phyloP scores from a whole-genome alignment of 192 early-diverging fungal genomes.

The Anaeromyces robustus region DNA sequence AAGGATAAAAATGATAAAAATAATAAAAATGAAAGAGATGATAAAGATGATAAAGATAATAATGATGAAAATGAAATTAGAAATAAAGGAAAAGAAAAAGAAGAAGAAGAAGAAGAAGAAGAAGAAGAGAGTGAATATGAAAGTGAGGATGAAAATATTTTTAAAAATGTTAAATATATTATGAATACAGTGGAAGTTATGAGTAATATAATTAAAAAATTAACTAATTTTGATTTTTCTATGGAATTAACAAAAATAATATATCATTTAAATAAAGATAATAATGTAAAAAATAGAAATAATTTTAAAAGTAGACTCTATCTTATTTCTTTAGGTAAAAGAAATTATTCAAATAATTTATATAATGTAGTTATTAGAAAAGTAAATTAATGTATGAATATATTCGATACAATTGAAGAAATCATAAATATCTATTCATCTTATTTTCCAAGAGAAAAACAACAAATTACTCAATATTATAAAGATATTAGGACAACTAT shows the following conservation, averaged over 20 bases:
- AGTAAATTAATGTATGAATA: not conserved
- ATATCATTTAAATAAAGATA: not conserved
- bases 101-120: too few relatives aligned
- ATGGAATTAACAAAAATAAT: not conserved
- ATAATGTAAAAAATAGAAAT: not conserved
- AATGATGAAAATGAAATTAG: not conserved
- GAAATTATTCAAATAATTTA: not conserved
- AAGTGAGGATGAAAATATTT: not conserved
- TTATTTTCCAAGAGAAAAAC: not conserved
- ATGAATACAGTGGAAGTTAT: not conserved
- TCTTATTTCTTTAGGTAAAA: not conserved
- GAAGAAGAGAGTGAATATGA: too few relatives aligned
- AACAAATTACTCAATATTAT: not conserved
- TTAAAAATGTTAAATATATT: not conserved
- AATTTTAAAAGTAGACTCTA: not conserved
- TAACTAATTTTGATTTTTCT: not conserved
- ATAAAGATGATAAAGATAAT: not conserved
- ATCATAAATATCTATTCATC: not conserved
- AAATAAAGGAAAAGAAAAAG: too few relatives aligned
- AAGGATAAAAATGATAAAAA: not conserved
- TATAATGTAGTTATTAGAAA: not conserved
- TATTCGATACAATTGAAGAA: not conserved
- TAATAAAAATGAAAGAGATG: not conserved
- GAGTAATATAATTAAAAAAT: not conserved
- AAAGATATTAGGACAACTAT: not conserved